Percentiles rank a stretch among this genome's conserved stretches.
These are phyloP conservation scores for Termitomyces sp. DNA, from an alignment of 768 basidiomycete species.

Conservation along the genomic window DNA sequence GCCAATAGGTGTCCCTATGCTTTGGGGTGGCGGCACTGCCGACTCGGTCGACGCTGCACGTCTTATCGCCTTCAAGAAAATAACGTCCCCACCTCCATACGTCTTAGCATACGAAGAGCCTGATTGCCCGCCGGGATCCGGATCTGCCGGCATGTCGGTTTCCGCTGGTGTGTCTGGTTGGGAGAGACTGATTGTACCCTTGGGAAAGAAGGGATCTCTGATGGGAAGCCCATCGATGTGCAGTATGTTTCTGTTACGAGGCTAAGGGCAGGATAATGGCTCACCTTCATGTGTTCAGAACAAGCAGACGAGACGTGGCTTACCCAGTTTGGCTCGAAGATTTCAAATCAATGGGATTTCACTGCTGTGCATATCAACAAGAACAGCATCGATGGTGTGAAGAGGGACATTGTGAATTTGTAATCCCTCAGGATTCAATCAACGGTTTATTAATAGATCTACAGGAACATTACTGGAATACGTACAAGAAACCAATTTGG, in stretches of 20 bases:
- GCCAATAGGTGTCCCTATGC: slow-evolving; percentile 39
- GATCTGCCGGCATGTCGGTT: slow-evolving; percentile 40
- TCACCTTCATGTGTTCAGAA: slow-evolving; percentile 21
- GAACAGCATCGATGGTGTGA: slow-evolving; percentile 37
- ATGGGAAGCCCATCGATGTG: slow-evolving; percentile 45
- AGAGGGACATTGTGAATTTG: slow-evolving; percentile 33
- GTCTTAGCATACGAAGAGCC: slow-evolving; percentile 44
- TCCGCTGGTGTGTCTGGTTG: slow-evolving; percentile 33
- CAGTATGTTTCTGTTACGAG: slow-evolving; percentile 24
- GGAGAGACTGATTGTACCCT: slow-evolving; percentile 37
- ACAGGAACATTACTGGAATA: slow-evolving; percentile 36
- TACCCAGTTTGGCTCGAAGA: slow-evolving; percentile 29
- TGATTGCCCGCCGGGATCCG: slow-evolving; percentile 37
- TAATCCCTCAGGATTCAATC: neutral
- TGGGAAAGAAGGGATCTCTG: slow-evolving; percentile 33
- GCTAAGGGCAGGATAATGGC: neutral
- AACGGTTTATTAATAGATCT: neutral
- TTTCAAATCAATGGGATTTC: slow-evolving; percentile 38
- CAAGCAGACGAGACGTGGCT: slow-evolving; percentile 46
- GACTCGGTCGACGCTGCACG: slow-evolving; percentile 35
- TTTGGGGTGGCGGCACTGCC: slow-evolving; percentile 38
- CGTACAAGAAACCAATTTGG: slow-evolving; percentile 43
- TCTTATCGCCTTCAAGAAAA: slow-evolving; percentile 28
- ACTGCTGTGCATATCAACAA: slow-evolving; percentile 46
- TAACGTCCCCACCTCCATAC: slow-evolving; percentile 29